Base-by-base conservation (phyloP, 2,329 filamentous ascomycete species). In the Fusarium pininemorale region DNA sequence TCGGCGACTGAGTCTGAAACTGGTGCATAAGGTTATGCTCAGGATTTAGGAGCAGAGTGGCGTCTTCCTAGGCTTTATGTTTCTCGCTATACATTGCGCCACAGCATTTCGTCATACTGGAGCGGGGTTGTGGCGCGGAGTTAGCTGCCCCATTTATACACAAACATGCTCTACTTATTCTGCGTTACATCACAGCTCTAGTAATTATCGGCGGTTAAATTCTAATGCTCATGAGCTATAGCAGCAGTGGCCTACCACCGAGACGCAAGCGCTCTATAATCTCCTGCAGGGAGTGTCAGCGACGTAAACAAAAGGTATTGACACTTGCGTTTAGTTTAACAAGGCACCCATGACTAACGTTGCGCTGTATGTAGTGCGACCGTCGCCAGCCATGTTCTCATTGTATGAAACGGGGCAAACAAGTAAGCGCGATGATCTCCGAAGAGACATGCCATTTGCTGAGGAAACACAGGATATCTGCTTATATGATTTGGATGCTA, bases 401-500 rank as follows among this genome's bases (percentile, higher is more conserved):
- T 24, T 45, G 42, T 8, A 45, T 13, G n/a, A 45, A 45, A 45
- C 42, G 42, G 4, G n/a, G 42, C 10, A 45, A 45, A 13, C n/a
- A 24, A 9, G 42, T 45, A 45, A 45, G 42, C 11, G 15, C 6
- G 11, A 3, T 12, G 0, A 5, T 35, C 11, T 26, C 10, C 15
- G 0, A 12, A 3, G 10, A 1, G 1, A 18, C 11, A 18, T 26
- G n/a, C 11, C 15, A 13, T 45, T 45, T 26, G 0, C n/a, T 45
- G 11, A 45, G 0, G 0, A 26, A 45, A 45, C 7, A 45, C 0
- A 45, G n/a, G n/a, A 18, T 5, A 0, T 45, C 11, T 45, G 42
- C 11, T 5, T 45, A 7, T 45, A 45, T 26, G 42, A 45, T 24
- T 18, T 45, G 1, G n/a, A 45, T 45, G n/a, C n/a, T 5, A 18